These are phyloP conservation scores for Barbarea vulgaris DNA, from an alignment of 345 rosid genomes.

Conservation along the genomic window DNA sequence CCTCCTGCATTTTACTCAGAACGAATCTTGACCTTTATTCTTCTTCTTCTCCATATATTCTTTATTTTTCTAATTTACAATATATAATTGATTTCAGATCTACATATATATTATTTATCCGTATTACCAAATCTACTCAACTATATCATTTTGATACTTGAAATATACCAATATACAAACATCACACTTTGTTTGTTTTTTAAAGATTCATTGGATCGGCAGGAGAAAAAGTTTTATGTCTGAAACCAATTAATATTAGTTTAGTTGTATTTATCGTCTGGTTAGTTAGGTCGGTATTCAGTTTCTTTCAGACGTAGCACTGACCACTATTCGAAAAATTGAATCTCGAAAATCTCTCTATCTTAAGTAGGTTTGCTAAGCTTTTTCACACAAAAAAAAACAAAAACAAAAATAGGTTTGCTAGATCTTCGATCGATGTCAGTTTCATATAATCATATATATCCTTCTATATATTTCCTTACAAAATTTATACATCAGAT, in stretches of 20 bases:
- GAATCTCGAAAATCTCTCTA: neutral
- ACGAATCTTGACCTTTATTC: conserved; percentile 36
- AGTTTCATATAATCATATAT: neutral
- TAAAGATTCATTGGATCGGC: neutral
- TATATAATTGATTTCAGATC: neutral
- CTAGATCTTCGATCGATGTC: no score
- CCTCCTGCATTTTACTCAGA: conserved; percentile 21
- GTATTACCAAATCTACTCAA: neutral
- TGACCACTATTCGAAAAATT: neutral
- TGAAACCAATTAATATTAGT: neutral
- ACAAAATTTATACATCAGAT: neutral
- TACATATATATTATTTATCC: neutral
- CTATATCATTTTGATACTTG: neutral
- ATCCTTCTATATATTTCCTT: neutral
- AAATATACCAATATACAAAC: conserved; percentile 2
- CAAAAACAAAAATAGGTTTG: no score
- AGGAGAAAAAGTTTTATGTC: neutral
- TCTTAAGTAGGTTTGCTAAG: neutral
- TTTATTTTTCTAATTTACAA: neutral
- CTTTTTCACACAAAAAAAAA: no score
- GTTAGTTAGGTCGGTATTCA: neutral
- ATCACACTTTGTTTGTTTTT: neutral
- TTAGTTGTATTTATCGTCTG: conserved; percentile 4
- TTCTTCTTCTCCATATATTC: conserved; percentile 3
- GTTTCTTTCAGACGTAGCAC: neutral